phyloP scores from a whole-genome alignment of 345 rosid genomes.

The Linum usitatissimum region DNA sequence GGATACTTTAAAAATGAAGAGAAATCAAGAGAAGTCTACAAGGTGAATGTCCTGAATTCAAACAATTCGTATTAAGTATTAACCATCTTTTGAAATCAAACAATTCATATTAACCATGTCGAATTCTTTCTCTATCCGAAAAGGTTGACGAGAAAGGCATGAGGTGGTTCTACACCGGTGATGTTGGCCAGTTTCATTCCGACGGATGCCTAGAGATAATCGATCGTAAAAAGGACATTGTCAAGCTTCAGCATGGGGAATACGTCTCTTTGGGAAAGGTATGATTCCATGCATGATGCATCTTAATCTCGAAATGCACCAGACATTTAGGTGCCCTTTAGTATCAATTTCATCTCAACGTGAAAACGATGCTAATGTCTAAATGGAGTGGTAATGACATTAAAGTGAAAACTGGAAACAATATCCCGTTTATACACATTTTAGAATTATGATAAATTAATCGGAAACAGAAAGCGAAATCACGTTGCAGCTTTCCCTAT shows the following conservation, averaged over 20 bases:
- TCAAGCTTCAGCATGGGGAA: slow-evolving; percentile 98
- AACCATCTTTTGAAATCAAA: neutral
- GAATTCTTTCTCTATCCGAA: neutral
- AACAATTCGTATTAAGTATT: neutral
- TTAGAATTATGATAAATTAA: too few relatives aligned
- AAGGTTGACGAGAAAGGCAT: slow-evolving; percentile 91
- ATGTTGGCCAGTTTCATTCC: slow-evolving; percentile 79
- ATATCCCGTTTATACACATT: too few relatives aligned
- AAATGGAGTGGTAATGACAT: too few relatives aligned
- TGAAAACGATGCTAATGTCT: too few relatives aligned
- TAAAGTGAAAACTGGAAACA: too few relatives aligned
- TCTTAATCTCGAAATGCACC: neutral
- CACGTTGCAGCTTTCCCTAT: neutral
- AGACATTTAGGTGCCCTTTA: too few relatives aligned
- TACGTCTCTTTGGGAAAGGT: slow-evolving; percentile 98
- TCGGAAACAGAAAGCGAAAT: too few relatives aligned
- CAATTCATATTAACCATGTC: neutral
- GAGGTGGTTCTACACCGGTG: slow-evolving; percentile 99
- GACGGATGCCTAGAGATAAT: slow-evolving; percentile 98
- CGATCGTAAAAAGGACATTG: slow-evolving; percentile 93
- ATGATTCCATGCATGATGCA: slow-evolving; percentile 6
- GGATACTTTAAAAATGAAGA: slow-evolving; percentile 92
- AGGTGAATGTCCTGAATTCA: slow-evolving; percentile 32
- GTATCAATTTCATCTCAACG: too few relatives aligned
- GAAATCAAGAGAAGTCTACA: slow-evolving; percentile 79